Evolutionary conservation across 139 green algal species (phyloP).

Genomic region (Coccomyxa sp.): DNA sequence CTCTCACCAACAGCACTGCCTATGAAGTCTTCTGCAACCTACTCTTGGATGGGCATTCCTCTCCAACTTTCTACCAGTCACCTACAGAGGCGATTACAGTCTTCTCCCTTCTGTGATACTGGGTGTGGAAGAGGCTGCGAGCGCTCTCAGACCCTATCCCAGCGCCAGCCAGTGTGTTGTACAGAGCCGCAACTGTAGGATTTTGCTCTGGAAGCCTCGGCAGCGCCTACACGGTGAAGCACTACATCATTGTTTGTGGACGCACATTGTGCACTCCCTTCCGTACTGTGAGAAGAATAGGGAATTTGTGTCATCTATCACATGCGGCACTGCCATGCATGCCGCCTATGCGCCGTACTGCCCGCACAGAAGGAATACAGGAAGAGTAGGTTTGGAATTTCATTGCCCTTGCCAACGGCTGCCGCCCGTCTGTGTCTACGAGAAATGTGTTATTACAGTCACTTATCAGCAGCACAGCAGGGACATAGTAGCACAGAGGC

Average conservation of each 20-base stretch:
- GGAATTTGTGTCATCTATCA: too few species aligned
- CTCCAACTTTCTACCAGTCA: constrained; percentile 41
- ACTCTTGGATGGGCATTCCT: too few species aligned
- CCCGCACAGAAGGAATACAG: neutral
- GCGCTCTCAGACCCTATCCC: constrained; percentile 27
- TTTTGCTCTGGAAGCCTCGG: constrained; percentile 11
- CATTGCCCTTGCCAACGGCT: too few species aligned
- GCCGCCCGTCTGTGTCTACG: too few species aligned
- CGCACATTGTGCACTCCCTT: too few species aligned
- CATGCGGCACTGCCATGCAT: neutral
- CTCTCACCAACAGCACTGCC: too few species aligned
- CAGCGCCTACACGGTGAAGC: too few species aligned
- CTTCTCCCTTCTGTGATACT: constrained; percentile 67
- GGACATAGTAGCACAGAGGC: neutral
- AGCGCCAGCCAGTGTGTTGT: constrained; percentile 32
- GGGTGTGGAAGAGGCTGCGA: constrained; percentile 61
- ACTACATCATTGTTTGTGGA: too few species aligned
- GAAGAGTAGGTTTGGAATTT: too few species aligned
- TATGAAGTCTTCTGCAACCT: too few species aligned
- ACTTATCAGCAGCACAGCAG: neutral
- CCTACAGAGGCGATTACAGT: constrained; percentile 29
- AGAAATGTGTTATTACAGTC: neutral
- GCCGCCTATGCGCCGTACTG: neutral
- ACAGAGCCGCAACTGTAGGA: constrained; percentile 45
- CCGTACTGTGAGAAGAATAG: too few species aligned